Conservation (phyloP, 2,329 filamentous ascomycete genomes). For the Conoideocrella luteorostrata region DNA sequence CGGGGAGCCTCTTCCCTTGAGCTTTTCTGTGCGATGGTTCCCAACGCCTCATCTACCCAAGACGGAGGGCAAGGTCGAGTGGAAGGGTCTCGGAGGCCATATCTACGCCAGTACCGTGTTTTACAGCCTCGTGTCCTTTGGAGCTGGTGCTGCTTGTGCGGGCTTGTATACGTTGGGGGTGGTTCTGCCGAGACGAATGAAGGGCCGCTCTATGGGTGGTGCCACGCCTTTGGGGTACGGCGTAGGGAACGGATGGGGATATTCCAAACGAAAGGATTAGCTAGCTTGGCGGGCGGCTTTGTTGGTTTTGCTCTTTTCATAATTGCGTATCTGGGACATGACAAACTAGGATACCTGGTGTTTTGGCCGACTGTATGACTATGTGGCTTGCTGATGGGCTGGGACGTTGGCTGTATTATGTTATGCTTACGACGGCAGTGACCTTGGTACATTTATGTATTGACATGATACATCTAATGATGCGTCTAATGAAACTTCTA, state of each 20-base stretch:
- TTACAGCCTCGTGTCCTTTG: constrained; percentile 53
- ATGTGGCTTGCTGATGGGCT: not conserved
- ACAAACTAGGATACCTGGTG: not conserved
- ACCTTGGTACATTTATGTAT: too few relatives aligned
- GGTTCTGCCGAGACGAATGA: constrained; percentile 48
- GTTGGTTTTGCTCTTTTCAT: not conserved
- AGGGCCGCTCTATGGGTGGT: constrained; percentile 44
- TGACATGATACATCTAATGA: too few relatives aligned
- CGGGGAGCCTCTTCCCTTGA: constrained; percentile 74
- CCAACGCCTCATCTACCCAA: constrained; percentile 64
- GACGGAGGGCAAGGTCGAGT: constrained; percentile 58
- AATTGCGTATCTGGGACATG: not conserved
- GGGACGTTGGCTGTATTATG: constrained; percentile 3
- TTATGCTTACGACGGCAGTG: not conserved
- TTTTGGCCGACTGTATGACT: constrained; percentile 1
- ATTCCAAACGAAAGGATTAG: constrained; percentile 39
- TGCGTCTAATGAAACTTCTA: not conserved
- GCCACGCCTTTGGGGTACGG: constrained; percentile 52
- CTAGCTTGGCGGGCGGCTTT: not conserved
- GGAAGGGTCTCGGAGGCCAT: constrained; percentile 58
- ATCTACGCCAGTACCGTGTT: constrained; percentile 59
- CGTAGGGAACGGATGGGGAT: constrained; percentile 54
- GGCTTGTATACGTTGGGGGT: constrained; percentile 56
- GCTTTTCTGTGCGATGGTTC: constrained; percentile 82
- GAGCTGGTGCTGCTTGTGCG: constrained; percentile 46